These are phyloP conservation scores for Chalciporus pseudorubinellus DNA, from an alignment of 768 basidiomycete genomes.

Conservation along the genomic window DNA sequence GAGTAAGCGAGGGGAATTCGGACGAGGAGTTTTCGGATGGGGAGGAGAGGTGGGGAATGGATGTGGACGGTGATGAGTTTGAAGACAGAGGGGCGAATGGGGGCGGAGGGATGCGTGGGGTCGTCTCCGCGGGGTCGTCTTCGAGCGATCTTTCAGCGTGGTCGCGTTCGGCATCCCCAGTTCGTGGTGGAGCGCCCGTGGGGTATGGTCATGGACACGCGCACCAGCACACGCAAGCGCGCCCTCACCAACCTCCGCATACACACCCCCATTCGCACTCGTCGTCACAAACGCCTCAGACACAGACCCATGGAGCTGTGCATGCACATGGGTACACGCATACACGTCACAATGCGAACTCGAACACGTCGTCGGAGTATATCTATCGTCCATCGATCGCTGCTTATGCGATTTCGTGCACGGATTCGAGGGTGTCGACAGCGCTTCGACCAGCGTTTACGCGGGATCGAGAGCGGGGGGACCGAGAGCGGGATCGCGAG, in stretches of 20 bases:
- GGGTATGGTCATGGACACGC: conserved; percentile 11
- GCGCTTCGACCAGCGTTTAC: conserved; percentile 34
- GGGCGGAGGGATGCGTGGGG: not conserved
- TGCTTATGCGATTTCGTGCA: conserved; percentile 32
- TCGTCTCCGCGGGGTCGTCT: conserved; percentile 18
- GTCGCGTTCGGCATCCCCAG: conserved; percentile 29
- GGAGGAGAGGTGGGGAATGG: conserved; percentile 25
- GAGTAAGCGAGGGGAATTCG: conserved; percentile 27
- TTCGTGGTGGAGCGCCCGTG: conserved; percentile 6
- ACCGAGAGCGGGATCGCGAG: conserved; percentile 19
- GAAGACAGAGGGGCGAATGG: not conserved
- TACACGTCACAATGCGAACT: not conserved
- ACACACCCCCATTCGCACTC: conserved; percentile 4
- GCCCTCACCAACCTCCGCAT: conserved; percentile 17
- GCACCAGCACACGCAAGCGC: conserved; percentile 1
- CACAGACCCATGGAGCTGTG: no score
- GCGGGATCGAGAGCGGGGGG: conserved; percentile 20
- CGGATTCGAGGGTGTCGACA: conserved; percentile 34
- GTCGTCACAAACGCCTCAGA: not conserved
- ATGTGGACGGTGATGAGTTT: conserved; percentile 16
- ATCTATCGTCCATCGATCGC: conserved; percentile 32
- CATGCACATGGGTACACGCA: conserved; percentile 10
- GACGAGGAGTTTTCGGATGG: conserved; percentile 31
- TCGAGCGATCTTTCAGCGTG: conserved; percentile 24
- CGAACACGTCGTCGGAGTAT: conserved; percentile 14